Percentiles rank a stretch among this genome's conserved stretches.
Evolutionary conservation across 768 basidiomycete genomes (phyloP).

Genomic region (Suillus subaureus): DNA sequence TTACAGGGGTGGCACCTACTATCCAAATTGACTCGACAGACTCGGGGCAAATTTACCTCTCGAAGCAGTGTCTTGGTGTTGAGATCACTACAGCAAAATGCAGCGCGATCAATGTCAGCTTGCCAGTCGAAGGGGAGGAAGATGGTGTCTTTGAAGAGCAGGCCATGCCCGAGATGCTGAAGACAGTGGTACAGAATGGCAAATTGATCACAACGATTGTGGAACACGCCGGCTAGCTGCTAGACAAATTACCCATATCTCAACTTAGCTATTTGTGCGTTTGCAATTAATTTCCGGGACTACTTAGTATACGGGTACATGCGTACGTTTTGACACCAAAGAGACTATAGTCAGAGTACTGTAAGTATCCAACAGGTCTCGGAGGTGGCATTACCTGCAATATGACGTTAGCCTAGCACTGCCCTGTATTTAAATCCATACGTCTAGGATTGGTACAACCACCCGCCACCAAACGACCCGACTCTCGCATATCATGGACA

Average conservation of each 20-base stretch:
- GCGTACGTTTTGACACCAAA: not conserved
- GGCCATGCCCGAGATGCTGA: slow-evolving; percentile 95
- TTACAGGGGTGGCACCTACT: slow-evolving; percentile 88
- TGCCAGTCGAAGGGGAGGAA: slow-evolving; percentile 87
- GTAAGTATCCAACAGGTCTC: not conserved
- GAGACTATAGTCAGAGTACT: not conserved
- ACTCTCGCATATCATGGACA: slow-evolving; percentile 56
- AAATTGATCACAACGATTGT: slow-evolving; percentile 88
- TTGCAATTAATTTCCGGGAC: not conserved
- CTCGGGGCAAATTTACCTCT: slow-evolving; percentile 93
- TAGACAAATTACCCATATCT: not conserved
- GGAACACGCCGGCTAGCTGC: slow-evolving; percentile 69
- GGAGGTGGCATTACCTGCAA: not conserved
- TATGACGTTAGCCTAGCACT: slow-evolving; percentile 1
- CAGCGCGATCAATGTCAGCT: slow-evolving; percentile 86
- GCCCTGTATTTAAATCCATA: not conserved
- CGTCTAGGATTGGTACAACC: no score
- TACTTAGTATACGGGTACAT: not conserved
- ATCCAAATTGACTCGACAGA: slow-evolving; percentile 95
- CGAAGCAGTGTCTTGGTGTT: slow-evolving; percentile 71
- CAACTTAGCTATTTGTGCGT: not conserved
- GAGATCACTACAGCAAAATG: slow-evolving; percentile 96
- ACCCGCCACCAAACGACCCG: not conserved
- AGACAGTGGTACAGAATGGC: slow-evolving; percentile 76
- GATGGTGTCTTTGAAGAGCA: slow-evolving; percentile 91